Evolutionary conservation across 768 basidiomycete genomes (phyloP), one percentile per base, ranked within the genome.

Genomic region (Calocera viscosa): DNA sequence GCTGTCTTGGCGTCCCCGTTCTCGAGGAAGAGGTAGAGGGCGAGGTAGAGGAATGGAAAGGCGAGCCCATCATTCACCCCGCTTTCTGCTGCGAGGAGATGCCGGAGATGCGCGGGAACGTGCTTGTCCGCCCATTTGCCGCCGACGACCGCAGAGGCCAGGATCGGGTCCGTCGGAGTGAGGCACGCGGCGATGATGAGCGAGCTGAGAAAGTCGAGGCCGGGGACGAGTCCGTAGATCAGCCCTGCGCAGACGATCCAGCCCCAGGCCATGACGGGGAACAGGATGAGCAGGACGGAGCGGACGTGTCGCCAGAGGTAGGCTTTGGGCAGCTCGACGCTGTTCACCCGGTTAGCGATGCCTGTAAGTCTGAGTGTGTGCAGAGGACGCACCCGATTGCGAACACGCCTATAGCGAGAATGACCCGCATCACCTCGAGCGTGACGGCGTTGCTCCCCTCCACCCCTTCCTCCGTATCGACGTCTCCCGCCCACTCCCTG

Each of bases 101-200:
- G 87, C 63, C 94, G 85, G 26, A 98, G 80, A 65, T 91, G 87
- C 5, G 78, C 76, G 3, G 80, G 80, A 1, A 98, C 95, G 72
- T 97, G 95, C 74, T 97, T 96, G 75, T 97, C 90, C 1, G 96
- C 96, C 78, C 92, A 99, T 78, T 91, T 94, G 34, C 95, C 95
- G 72, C 95, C 95, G 12, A 87, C 73, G 87, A 94, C 93, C 10
- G 93, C 91, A 19, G 92, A 89, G 0, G 93, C 93, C 64, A 96
- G 83, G 74, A 94, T 94, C 41, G 92, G 93, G 76, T 96, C 93
- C 34, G 96, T 99, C 0, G 92, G 92, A 0, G 94, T 95, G 38
- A 94, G 84, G 75, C 91, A 93, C 0, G 96, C 94, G 19, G 90
- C 94, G 65, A 97, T 85, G 63, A 89, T 91, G 69, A 98, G 82